Evolutionary conservation across 2,329 filamentous ascomycete genomes (phyloP).

Genomic region (Talaromyces atroroseus): DNA sequence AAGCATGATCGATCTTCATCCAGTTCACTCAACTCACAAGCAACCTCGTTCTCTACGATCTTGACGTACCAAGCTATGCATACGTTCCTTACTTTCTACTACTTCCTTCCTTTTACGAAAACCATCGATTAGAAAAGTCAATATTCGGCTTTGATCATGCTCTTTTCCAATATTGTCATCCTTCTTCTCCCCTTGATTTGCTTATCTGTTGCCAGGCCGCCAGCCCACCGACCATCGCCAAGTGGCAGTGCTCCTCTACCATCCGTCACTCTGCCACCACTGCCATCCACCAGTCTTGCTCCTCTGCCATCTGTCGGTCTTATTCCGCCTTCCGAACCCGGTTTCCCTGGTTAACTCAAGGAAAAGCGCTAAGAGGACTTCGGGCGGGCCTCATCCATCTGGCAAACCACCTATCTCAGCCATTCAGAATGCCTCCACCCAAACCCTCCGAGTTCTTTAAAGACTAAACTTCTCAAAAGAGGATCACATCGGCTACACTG

Average conservation of each 20-base stretch:
- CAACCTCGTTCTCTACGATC: background rate
- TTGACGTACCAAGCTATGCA: background rate
- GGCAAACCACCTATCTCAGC: background rate
- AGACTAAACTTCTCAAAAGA: no score
- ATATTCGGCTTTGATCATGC: background rate
- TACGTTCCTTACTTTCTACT: background rate
- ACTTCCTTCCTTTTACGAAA: background rate
- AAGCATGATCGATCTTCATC: no score
- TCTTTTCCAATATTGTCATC: constrained; percentile 1
- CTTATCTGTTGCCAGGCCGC: constrained; percentile 6
- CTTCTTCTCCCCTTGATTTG: constrained; percentile 4
- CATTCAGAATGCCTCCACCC: background rate
- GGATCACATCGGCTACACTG: no score
- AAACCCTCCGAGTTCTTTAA: no score
- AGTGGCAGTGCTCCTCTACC: background rate
- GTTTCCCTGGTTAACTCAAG: background rate
- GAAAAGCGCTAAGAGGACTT: background rate
- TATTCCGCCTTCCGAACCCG: background rate
- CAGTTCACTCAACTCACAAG: background rate
- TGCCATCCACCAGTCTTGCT: background rate
- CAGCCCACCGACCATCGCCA: background rate
- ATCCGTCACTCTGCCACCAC: constrained; percentile 3
- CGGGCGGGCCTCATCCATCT: background rate
- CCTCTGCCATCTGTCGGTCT: constrained; percentile 1
- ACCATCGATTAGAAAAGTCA: background rate